phyloP scores from a whole-genome alignment of 495 filamentous ascomycete genomes.

The Penicillium subrubescens region DNA sequence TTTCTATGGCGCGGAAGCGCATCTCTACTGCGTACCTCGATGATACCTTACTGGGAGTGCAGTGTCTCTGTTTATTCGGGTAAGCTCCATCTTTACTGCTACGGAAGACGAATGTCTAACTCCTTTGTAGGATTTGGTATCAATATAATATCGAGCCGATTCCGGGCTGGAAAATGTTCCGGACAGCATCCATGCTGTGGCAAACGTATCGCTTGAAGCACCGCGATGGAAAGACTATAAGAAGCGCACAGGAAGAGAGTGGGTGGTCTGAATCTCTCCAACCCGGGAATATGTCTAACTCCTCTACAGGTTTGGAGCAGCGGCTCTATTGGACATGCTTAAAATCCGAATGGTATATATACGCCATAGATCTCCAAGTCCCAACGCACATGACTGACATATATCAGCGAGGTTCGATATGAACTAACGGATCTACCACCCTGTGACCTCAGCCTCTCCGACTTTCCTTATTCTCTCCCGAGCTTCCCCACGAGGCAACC shows the following conservation, averaged over 20 bases:
- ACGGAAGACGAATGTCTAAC: too few species aligned
- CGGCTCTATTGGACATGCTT: conserved; percentile 45
- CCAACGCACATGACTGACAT: not conserved
- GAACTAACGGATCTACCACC: conserved; percentile 34
- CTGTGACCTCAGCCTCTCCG: conserved; percentile 33
- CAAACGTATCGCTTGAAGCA: conserved; percentile 38
- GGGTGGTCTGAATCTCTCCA: conserved; percentile 8
- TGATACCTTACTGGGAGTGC: conserved; percentile 35
- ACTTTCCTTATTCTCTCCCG: conserved; percentile 39
- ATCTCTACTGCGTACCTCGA: conserved; percentile 37
- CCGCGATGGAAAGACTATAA: conserved; percentile 27
- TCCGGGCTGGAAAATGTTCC: conserved; percentile 42
- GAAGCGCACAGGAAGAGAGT: conserved; percentile 39
- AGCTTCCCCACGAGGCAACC: conserved; percentile 28
- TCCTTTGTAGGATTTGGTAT: conserved; percentile 37
- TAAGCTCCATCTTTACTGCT: too few species aligned
- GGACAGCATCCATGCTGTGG: conserved; percentile 42
- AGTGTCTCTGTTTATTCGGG: conserved; percentile 44
- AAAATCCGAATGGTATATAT: conserved; percentile 38
- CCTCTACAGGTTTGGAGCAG: conserved; percentile 34
- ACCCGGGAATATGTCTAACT: conserved; percentile 8
- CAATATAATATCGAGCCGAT: conserved; percentile 45
- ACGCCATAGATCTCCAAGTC: not conserved
- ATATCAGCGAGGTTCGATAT: conserved; percentile 37
- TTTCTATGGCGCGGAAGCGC: conserved; percentile 38